Evolutionary conservation across 345 rosid genomes (phyloP).

Genomic region (Atalantia buxifolia): DNA sequence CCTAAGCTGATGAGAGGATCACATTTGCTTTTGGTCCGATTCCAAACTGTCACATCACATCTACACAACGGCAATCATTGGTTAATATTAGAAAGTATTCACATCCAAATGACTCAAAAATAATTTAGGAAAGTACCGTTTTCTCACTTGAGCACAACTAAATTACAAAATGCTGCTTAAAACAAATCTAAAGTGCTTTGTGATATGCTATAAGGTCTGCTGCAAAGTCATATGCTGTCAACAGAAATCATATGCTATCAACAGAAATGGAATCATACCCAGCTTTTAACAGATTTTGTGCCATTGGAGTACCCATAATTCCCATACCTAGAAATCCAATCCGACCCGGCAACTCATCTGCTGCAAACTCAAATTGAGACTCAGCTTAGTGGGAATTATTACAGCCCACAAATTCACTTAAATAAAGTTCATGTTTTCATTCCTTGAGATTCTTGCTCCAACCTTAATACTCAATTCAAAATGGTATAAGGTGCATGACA

Average conservation of each 20-base stretch:
- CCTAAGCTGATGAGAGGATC: constrained; percentile 80
- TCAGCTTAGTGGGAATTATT: not conserved
- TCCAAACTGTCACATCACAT: constrained; percentile 89
- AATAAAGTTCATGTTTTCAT: not conserved
- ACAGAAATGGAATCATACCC: constrained; percentile 46
- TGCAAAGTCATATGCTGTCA: not conserved
- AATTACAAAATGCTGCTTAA: not conserved
- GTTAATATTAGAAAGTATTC: constrained; percentile 3
- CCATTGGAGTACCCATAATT: constrained; percentile 96
- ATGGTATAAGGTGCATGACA: not conserved
- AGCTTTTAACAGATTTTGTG: constrained; percentile 84
- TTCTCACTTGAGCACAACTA: not conserved
- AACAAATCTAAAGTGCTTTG: not conserved
- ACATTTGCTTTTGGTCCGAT: constrained; percentile 90
- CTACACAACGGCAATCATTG: constrained; percentile 32
- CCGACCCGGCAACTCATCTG: constrained; percentile 33
- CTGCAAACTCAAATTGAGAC: constrained; percentile 21
- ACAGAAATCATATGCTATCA: not conserved
- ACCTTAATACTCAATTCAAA: not conserved
- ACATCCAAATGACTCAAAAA: not conserved
- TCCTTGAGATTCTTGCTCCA: not conserved
- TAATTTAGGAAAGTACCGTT: not conserved
- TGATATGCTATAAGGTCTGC: not conserved
- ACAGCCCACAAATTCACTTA: not conserved
- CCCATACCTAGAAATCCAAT: constrained; percentile 94